Evolutionary conservation across 148 eudicot genomes (phyloP), one percentile per base, ranked within the genome.

Genomic region (Fagopyrum esculentum): DNA sequence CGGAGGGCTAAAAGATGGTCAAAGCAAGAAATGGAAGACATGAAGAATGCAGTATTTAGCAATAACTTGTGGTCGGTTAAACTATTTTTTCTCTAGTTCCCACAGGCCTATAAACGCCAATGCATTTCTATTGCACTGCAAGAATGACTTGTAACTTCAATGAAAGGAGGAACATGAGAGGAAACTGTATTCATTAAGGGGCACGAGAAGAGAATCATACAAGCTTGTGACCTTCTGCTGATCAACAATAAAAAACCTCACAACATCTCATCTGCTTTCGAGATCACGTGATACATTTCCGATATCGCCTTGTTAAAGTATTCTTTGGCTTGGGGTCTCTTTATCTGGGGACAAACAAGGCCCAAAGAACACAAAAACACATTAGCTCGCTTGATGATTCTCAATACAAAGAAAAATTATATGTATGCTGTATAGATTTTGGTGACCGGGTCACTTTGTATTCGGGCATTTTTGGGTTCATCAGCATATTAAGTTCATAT

Each of bases 271-370:
- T 90, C 95, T 10, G 75, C 69, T 51, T 76, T 64, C 19, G 87
- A 74, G 60, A 88, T 77, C 72, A 80, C 85, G 0, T 83, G 63
- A 43, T 90, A 90, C 90, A 88, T 88, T 78, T 90, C 80, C 15
- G 81, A 80, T 78, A 90, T 88, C 71, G 77, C 95, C 80, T 83
- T 83, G 54, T 83, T 87, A 71, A 88, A 90, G 84, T 90, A 90
- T 69, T 82, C 89, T 82, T 82, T 86, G 26, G 95, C 95, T 83
- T 90, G 95, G 74, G 95, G 95, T 84, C 95, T 90, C 82, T 88
- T 90, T 75, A 90, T 54, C 91, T 90, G 86, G 48, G 45, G 54
- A 30, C 22, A 12, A 3, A 9, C 71, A 68, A 68, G 6, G 10
- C 9, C 48, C 43, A 11, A 35, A 19, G 0, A 46, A 26, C 11